A percentile compares a stretch with the other conserved stretches of the same genome.
phyloP scores from a whole-genome alignment of 768 basidiomycete species.

The Pleurotus ostreatus region DNA sequence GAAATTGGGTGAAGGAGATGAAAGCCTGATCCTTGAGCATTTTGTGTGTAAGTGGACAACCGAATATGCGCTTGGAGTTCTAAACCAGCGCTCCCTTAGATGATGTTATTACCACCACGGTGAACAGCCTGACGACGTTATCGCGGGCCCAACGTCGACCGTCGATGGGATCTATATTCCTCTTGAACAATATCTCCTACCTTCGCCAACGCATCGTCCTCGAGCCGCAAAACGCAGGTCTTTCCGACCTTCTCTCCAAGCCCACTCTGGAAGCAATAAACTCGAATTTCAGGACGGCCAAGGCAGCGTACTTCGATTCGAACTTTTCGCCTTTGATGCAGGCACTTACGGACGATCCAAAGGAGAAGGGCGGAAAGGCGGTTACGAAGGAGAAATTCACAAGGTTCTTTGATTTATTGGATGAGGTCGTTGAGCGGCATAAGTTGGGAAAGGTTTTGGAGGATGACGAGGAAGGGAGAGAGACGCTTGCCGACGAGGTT shows the following conservation, averaged over 20 bases:
- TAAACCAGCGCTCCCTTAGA: constrained; percentile 31
- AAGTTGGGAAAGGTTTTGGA: constrained; percentile 63
- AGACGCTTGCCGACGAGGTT: constrained; percentile 65
- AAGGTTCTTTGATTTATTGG: constrained; percentile 75
- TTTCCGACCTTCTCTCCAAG: constrained; percentile 53
- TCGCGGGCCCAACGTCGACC: constrained; percentile 57
- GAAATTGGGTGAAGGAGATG: constrained; percentile 50
- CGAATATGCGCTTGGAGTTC: too few species aligned
- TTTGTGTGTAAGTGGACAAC: constrained; percentile 54
- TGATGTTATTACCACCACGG: constrained; percentile 67
- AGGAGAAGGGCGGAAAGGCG: constrained; percentile 50
- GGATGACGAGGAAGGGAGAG: constrained; percentile 61
- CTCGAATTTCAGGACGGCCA: constrained; percentile 74
- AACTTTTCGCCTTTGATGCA: constrained; percentile 81
- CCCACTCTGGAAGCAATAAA: constrained; percentile 60
- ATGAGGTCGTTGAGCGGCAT: constrained; percentile 78
- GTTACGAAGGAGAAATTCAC: constrained; percentile 81
- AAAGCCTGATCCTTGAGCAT: constrained; percentile 65
- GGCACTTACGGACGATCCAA: constrained; percentile 58
- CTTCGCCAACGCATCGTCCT: constrained; percentile 57
- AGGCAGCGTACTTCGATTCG: constrained; percentile 79
- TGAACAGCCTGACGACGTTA: constrained; percentile 59
- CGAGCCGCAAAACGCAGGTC: constrained; percentile 41
- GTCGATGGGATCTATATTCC: constrained; percentile 69
- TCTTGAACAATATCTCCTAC: constrained; percentile 77